Evolutionary conservation across 345 rosid genomes (phyloP).

Genomic region (Tarenaya hassleriana): DNA sequence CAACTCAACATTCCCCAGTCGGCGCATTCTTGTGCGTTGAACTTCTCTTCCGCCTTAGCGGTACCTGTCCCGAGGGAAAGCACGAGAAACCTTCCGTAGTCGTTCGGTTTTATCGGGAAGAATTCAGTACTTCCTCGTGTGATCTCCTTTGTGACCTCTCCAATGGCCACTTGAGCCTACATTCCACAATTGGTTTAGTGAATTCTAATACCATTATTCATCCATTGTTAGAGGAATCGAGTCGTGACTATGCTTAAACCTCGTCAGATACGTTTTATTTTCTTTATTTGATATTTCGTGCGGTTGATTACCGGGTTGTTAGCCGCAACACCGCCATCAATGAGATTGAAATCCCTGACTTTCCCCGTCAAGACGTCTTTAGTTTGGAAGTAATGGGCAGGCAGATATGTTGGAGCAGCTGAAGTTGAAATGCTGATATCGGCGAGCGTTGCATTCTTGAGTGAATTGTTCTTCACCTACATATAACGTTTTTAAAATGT

Average conservation of each 20-base stretch:
- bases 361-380: constrained; percentile 26
- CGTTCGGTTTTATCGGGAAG: constrained; percentile 37
- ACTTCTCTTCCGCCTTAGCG: constrained; percentile 32
- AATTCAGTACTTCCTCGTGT: constrained; percentile 32
- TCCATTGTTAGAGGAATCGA: no score
- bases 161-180: constrained; percentile 50
- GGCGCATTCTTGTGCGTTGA: constrained; percentile 38
- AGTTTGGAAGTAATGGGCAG: constrained; percentile 39
- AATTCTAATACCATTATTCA: no score
- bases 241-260: no score
- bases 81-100: constrained; percentile 43
- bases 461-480: constrained; percentile 36
- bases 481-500: no score
- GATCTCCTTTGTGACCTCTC: constrained; percentile 46
- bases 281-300: no score
- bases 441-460: constrained; percentile 40
- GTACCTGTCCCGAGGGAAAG: constrained; percentile 65
- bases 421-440: constrained; percentile 61
- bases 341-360: constrained; percentile 44
- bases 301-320: constrained; percentile 47
- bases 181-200: no score
- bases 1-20: constrained; percentile 68
- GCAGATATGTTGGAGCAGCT: constrained; percentile 66
- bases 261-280: no score
- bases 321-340: constrained; percentile 80